Percentiles rank a stretch among this genome's conserved stretches.
Evolutionary conservation across 2,329 filamentous ascomycete species (phyloP).

Genomic region (Ophiostoma triangulosporum): DNA sequence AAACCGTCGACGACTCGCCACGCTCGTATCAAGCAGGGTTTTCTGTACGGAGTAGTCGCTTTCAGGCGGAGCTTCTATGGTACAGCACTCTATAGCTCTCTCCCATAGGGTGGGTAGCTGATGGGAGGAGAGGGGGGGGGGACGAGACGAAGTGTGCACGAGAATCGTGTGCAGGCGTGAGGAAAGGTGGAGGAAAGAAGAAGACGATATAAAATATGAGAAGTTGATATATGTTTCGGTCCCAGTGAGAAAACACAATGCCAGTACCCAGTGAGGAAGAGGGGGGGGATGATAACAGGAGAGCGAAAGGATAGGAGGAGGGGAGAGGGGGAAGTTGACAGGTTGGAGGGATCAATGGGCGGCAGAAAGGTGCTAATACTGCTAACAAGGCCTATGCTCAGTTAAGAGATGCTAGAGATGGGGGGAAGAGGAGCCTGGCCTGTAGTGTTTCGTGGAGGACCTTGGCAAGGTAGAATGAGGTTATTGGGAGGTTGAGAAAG

Average conservation of each 20-base stretch:
- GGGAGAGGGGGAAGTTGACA: neutral
- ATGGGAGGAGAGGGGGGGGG: neutral
- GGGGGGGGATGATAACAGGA: neutral
- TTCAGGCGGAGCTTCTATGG: neutral
- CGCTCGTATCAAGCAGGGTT: neutral
- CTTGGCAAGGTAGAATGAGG: neutral
- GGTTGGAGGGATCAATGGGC: neutral
- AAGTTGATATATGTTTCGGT: conserved; percentile 6
- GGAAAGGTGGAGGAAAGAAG: neutral
- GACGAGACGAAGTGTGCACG: neutral
- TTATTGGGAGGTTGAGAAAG: neutral
- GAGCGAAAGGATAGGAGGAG: neutral
- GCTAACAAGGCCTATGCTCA: neutral
- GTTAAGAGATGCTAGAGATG: neutral
- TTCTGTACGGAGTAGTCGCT: neutral
- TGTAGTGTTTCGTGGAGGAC: neutral
- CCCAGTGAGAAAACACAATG: conserved; percentile 4
- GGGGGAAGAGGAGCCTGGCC: neutral
- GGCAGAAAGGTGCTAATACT: neutral
- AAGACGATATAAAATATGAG: conserved; percentile 3
- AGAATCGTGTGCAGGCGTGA: neutral
- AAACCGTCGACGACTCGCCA: neutral
- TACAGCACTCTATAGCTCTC: neutral
- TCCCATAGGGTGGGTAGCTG: neutral
- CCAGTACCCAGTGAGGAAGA: neutral